These are phyloP conservation scores for Thelephora aurantiotincta DNA, from an alignment of 768 basidiomycete genomes.

Conservation along the genomic window DNA sequence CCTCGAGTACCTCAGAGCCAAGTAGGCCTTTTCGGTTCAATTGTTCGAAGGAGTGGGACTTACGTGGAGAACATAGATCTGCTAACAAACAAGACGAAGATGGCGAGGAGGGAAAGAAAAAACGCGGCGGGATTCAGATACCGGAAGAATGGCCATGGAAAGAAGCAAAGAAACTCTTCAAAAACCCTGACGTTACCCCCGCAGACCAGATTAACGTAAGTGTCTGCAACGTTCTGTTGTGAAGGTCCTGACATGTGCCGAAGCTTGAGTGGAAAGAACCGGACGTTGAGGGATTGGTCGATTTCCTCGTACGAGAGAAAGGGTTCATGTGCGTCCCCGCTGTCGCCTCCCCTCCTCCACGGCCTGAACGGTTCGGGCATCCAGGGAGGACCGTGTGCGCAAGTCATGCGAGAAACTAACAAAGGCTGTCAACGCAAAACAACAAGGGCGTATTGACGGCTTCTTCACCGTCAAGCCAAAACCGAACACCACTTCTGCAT, in stretches of 20 bases:
- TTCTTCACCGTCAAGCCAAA: constrained; percentile 77
- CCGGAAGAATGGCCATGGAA: constrained; percentile 98
- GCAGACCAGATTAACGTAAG: constrained; percentile 75
- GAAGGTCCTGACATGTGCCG: constrained; percentile 1
- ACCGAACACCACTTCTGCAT: constrained; percentile 25
- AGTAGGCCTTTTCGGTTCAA: constrained; percentile 25
- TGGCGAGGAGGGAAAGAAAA: constrained; percentile 42
- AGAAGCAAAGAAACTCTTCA: constrained; percentile 82
- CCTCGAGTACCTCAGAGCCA: constrained; percentile 65
- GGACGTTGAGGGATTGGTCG: constrained; percentile 83
- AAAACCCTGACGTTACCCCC: constrained; percentile 80
- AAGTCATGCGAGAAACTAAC: constrained; percentile 89
- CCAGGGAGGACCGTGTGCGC: constrained; percentile 90
- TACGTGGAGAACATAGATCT: constrained; percentile 19
- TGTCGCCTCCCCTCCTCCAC: not conserved
- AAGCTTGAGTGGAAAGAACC: constrained; percentile 93
- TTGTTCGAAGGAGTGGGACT: constrained; percentile 2
- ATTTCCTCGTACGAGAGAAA: constrained; percentile 89
- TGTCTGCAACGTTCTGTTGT: not conserved
- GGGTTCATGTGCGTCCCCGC: constrained; percentile 74
- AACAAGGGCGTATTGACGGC: constrained; percentile 91
- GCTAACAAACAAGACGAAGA: constrained; percentile 26
- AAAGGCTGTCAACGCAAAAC: constrained; percentile 78
- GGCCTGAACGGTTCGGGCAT: not conserved
- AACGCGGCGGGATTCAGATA: constrained; percentile 63